Percentiles rank a stretch among this genome's conserved stretches.
phyloP scores from a whole-genome alignment of 371 early-diverging fungal species.

The Lichtheimia ornata region DNA sequence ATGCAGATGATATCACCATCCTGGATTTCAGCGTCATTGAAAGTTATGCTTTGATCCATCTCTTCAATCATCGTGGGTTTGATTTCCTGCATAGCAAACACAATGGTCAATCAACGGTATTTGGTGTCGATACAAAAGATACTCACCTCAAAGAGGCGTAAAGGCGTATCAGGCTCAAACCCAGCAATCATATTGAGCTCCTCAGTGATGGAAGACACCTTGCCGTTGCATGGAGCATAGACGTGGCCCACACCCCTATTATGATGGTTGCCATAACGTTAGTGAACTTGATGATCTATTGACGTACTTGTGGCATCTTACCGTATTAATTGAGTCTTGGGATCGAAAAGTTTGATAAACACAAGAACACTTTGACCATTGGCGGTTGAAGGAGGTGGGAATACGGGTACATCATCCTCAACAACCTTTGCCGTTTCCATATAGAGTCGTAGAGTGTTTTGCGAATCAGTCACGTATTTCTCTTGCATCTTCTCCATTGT shows the following conservation, averaged over 20 bases:
- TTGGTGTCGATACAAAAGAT: background rate
- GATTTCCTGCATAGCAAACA: constrained; percentile 62
- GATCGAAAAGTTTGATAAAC: constrained; percentile 31
- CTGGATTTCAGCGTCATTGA: constrained; percentile 78
- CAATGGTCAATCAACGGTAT: background rate
- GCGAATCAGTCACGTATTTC: constrained; percentile 16
- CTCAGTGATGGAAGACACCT: constrained; percentile 66
- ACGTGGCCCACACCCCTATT: constrained; percentile 24
- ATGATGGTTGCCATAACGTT: too few species aligned
- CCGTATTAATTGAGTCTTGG: constrained; percentile 18
- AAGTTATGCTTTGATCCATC: constrained; percentile 65
- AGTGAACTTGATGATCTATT: background rate
- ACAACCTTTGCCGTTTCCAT: constrained; percentile 18
- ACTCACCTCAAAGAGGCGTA: constrained; percentile 71
- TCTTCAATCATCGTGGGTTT: constrained; percentile 88
- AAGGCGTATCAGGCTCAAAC: constrained; percentile 55
- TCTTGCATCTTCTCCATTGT: constrained; percentile 26
- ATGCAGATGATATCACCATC: constrained; percentile 91
- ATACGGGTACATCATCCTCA: constrained; percentile 17
- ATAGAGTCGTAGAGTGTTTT: constrained; percentile 23
- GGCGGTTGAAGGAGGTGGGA: constrained; percentile 17
- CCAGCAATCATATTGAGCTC: constrained; percentile 52
- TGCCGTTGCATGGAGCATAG: constrained; percentile 53
- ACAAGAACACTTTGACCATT: constrained; percentile 14
- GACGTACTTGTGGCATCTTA: background rate